These are phyloP conservation scores for Volvariella volvacea DNA, from an alignment of 1,284 basidiomycete species.

Conservation along the genomic window DNA sequence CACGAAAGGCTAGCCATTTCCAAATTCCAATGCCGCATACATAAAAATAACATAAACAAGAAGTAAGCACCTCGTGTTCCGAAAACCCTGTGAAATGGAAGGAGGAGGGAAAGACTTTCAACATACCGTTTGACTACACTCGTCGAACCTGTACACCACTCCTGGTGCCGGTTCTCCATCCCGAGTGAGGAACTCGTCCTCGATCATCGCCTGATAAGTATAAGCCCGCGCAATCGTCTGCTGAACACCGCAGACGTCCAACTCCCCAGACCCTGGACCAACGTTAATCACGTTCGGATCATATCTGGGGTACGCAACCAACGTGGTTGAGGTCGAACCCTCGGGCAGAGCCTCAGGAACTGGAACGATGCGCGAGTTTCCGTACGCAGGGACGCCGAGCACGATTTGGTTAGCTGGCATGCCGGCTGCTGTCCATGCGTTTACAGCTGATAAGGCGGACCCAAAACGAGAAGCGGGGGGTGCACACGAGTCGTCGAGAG, in stretches of 20 bases:
- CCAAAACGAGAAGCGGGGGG: conserved; percentile 54
- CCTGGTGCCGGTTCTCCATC: conserved; percentile 44
- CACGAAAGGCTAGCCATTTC: conserved; percentile 67
- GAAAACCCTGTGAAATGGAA: background rate
- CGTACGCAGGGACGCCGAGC: conserved; percentile 78
- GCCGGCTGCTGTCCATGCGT: conserved; percentile 71
- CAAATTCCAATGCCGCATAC: too few relatives aligned
- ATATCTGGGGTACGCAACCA: conserved; percentile 47
- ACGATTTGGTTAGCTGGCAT: conserved; percentile 66
- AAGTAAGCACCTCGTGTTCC: conserved; percentile 2
- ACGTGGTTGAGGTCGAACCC: conserved; percentile 16
- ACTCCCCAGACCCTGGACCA: conserved; percentile 41
- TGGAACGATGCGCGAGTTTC: conserved; percentile 49
- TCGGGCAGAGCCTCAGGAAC: conserved; percentile 26
- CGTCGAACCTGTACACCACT: conserved; percentile 48
- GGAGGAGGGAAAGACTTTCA: conserved; percentile 2
- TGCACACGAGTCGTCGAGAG: conserved; percentile 73
- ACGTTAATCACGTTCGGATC: conserved; percentile 31
- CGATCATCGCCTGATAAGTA: conserved; percentile 55
- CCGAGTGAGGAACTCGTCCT: conserved; percentile 42
- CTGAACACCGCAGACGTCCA: conserved; percentile 48
- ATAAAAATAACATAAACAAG: too few relatives aligned
- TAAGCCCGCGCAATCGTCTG: conserved; percentile 41
- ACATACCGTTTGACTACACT: conserved; percentile 65
- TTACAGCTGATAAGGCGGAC: conserved; percentile 70